Evolutionary conservation across 495 filamentous ascomycete species (phyloP).

Genomic region (Xeromyces bisporus): DNA sequence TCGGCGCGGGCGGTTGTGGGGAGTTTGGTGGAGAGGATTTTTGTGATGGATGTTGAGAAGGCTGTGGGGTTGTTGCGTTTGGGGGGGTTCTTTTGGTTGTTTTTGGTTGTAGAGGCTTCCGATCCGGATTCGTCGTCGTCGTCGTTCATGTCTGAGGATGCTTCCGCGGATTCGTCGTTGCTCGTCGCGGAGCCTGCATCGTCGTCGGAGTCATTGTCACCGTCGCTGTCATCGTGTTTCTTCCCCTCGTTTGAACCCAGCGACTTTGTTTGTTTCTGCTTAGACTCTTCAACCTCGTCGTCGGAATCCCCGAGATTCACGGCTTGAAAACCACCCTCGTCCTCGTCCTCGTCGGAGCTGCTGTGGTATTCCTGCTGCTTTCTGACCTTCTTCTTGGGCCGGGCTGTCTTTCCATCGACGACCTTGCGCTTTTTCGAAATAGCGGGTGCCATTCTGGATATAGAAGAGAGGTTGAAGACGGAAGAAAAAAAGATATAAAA

Average conservation of each 20-base stretch:
- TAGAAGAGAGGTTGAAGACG: too few relatives aligned
- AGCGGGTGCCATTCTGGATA: constrained; percentile 21
- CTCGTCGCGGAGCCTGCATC: constrained; percentile 21
- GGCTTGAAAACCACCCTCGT: constrained; percentile 36
- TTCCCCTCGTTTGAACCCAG: constrained; percentile 12
- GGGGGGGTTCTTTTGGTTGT: constrained; percentile 11
- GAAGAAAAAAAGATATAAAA: too few relatives aligned
- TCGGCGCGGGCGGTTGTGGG: constrained; percentile 63
- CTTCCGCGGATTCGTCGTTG: constrained; percentile 13
- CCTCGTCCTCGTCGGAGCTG: constrained; percentile 43
- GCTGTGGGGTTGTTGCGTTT: constrained; percentile 83
- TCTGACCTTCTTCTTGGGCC: constrained; percentile 52
- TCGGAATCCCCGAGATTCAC: constrained; percentile 55
- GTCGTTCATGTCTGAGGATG: constrained; percentile 7
- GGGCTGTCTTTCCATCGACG: constrained; percentile 34
- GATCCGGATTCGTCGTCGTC: constrained; percentile 11
- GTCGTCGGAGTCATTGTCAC: constrained; percentile 14
- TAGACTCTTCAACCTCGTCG: constrained; percentile 28
- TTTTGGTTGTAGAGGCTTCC: constrained; percentile 7
- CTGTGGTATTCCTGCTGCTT: constrained; percentile 58
- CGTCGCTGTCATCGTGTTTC: constrained; percentile 18
- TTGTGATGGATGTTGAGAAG: constrained; percentile 80
- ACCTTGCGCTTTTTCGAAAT: constrained; percentile 41
- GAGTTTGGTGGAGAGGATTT: constrained; percentile 78
- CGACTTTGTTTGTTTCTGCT: constrained; percentile 2